Base-by-base conservation (phyloP, 164 flowering plant species). In the Piper betle region DNA sequence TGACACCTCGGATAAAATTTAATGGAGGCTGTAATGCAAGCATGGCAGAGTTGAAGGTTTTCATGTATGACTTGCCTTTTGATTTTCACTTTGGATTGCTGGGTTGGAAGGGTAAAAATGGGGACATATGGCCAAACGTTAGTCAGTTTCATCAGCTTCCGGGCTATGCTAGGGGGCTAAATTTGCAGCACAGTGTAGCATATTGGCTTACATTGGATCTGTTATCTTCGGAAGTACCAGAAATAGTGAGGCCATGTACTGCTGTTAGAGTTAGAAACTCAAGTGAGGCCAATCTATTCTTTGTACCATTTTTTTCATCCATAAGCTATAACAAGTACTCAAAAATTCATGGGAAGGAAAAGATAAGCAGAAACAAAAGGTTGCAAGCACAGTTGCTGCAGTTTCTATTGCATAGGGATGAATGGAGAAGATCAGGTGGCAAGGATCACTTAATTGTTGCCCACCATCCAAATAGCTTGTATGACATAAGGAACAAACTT, bases 151-250 rank as follows among this genome's bases (percentile, higher is more conserved):
- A 59, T 38, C 48, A 13, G 33, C 68, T 90, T 13, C 90, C 91
- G n/a, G 37, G 61, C 13, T 93, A 93, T 67, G 88, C 98, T 0
- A 97, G 98, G 40, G 98, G 98, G 33, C 72, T 93, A 66, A 90
- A 87, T 69, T 66, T 82, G 61, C 98, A 93, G 73, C 97, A 89
- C 58, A 93, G 98, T 64, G 66, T 82, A 2, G 98, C 88, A 68
- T 89, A 87, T 67, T 89, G 97, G 97, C 87, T 93, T 40, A 83
- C 94, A 38, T 76, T 93, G 65, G 98, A 93, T 80, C 87, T 93
- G 59, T 80, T 93, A 15, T 68, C 81, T 9, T 93, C 97, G 8
- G 68, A 77, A 58, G 58, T 46, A 50, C 72, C 70, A 25, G 64
- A 72, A 38, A 59, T 75, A 9, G 58, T 25, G 4, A 80, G 84